phyloP scores from a whole-genome alignment of 345 rosid species.

The Cochlearia excelsa region DNA sequence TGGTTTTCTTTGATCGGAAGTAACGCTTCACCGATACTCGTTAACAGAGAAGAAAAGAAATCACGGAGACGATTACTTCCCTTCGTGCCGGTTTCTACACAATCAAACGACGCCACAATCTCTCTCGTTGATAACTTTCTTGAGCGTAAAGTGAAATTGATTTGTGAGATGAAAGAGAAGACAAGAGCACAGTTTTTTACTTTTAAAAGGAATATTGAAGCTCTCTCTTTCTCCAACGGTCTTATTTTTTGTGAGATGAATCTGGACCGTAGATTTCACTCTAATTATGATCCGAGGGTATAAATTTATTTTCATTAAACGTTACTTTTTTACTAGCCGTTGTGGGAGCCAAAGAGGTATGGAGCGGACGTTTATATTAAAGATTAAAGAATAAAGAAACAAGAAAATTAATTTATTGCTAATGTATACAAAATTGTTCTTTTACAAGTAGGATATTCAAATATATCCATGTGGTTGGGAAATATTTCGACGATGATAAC shows the following conservation, averaged over 20 bases:
- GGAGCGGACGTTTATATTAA: slow-evolving; percentile 2
- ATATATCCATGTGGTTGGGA: no score
- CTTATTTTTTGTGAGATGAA: not conserved
- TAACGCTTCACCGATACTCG: slow-evolving; percentile 56
- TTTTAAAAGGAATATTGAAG: not conserved
- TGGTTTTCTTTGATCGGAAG: slow-evolving; percentile 38
- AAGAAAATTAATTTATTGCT: not conserved
- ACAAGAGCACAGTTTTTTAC: not conserved
- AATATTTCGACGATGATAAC: no score
- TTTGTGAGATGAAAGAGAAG: no score
- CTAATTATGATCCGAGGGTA: not conserved
- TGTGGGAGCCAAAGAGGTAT: not conserved
- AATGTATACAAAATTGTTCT: no score
- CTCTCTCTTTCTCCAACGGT: slow-evolving; percentile 18
- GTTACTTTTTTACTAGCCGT: slow-evolving; percentile 15
- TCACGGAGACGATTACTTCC: slow-evolving; percentile 59
- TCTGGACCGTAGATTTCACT: slow-evolving; percentile 1
- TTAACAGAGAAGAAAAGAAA: slow-evolving; percentile 53
- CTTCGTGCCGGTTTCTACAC: slow-evolving; percentile 43
- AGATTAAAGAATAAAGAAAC: not conserved
- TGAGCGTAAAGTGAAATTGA: not conserved
- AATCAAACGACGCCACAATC: slow-evolving; percentile 48
- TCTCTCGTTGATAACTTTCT: slow-evolving; percentile 18
- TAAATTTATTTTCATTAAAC: not conserved
- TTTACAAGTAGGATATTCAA: no score